Evolutionary conservation across 2,329 filamentous ascomycete species (phyloP).

Genomic region (Neobulgaria alba): DNA sequence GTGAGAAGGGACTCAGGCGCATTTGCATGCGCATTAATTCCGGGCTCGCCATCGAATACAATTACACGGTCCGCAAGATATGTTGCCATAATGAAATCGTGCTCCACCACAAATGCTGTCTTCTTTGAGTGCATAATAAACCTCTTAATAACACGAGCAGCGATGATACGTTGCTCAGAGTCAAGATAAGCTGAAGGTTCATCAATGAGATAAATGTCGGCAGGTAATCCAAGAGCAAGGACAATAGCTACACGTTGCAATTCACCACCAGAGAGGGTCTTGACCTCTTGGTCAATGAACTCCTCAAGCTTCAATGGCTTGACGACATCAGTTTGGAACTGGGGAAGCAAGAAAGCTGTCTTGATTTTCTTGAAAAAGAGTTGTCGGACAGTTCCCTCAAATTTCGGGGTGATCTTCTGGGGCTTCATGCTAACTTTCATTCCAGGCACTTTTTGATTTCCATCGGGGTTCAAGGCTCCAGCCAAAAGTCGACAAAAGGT

Average conservation of each 20-base stretch:
- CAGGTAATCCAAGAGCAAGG: conserved; percentile 86
- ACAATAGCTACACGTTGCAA: conserved; percentile 98
- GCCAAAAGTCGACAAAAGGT: conserved; percentile 97
- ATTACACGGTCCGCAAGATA: conserved; percentile 86
- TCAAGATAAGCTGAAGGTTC: conserved; percentile 97
- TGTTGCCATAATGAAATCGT: conserved; percentile 97
- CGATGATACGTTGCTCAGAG: conserved; percentile 97
- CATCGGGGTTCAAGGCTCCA: conserved; percentile 86
- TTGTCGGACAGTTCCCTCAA: conserved; percentile 91
- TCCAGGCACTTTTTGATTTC: conserved; percentile 65
- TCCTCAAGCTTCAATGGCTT: conserved; percentile 99
- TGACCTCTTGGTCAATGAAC: conserved; percentile 99
- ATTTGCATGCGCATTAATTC: conserved; percentile 80
- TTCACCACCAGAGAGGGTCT: conserved; percentile 98
- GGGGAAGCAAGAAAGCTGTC: conserved; percentile 87
- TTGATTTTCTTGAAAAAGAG: conserved; percentile 99
- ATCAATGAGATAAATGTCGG: conserved; percentile 97
- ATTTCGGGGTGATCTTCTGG: conserved; percentile 98
- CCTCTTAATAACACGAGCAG: conserved; percentile 94
- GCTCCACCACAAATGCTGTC: conserved; percentile 97
- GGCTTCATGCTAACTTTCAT: conserved; percentile 99
- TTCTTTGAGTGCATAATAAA: conserved; percentile 99
- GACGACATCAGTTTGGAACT: conserved; percentile 99
- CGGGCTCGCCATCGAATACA: conserved; percentile 92
- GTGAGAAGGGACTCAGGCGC: conserved; percentile 84